These are phyloP conservation scores for Brassica balearica DNA, from an alignment of 441 rosid species.

Conservation along the genomic window DNA sequence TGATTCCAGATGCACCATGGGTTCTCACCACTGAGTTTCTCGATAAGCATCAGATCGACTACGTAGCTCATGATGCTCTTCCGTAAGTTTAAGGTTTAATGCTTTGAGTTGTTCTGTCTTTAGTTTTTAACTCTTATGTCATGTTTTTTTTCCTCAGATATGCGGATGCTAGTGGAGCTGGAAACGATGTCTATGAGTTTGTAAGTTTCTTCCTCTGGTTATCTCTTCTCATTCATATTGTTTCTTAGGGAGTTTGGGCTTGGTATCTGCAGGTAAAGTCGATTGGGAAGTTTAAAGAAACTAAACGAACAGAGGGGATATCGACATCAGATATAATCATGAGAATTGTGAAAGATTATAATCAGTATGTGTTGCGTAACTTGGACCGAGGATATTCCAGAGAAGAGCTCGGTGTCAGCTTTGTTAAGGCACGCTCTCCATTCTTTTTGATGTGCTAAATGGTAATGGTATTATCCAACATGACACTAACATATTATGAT, in stretches of 20 bases:
- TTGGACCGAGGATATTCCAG: slow-evolving; percentile 71
- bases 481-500: slow-evolving; percentile 18
- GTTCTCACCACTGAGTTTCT: slow-evolving; percentile 77
- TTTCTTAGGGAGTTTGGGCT: too few species aligned
- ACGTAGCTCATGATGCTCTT: slow-evolving; percentile 89
- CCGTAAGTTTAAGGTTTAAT: slow-evolving; percentile 60
- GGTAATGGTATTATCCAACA: slow-evolving; percentile 15
- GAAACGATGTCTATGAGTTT: too few species aligned
- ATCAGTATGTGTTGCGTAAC: too few species aligned
- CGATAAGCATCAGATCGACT: slow-evolving; percentile 80
- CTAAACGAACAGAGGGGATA: too few species aligned
- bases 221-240: too few species aligned
- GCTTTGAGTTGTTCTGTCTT: background rate
- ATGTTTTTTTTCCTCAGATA: too few species aligned
- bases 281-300: too few species aligned
- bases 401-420: slow-evolving; percentile 92
- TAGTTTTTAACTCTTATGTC: background rate
- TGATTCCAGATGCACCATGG: slow-evolving; percentile 95
- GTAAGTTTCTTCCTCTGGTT: too few species aligned
- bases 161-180: too few species aligned
- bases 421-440: slow-evolving; percentile 61
- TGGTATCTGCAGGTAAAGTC: too few species aligned
- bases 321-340: too few species aligned
- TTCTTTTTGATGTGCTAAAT: background rate
- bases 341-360: too few species aligned